Conservation (phyloP, 2,329 filamentous ascomycete genomes). For the Xylariaceae sp. region DNA sequence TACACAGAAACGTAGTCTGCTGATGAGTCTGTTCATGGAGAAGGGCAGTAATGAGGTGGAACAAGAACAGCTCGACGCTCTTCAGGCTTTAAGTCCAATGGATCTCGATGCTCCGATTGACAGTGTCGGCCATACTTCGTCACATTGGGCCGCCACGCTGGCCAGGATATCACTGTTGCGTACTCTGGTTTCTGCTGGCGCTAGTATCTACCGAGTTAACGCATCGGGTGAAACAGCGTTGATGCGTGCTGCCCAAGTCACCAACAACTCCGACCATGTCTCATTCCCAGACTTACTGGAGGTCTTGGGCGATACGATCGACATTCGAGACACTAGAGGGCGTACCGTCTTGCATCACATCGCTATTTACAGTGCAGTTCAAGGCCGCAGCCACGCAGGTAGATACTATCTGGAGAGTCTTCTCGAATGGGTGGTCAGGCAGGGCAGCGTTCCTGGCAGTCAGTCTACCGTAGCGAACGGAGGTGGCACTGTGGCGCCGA, state of each 20-base stretch:
- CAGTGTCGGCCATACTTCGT: constrained; percentile 78
- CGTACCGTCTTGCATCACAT: constrained; percentile 95
- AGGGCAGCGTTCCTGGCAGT: constrained; percentile 62
- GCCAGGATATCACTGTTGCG: constrained; percentile 79
- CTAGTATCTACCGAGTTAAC: constrained; percentile 84
- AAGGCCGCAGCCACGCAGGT: constrained; percentile 84
- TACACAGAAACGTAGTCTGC: constrained; percentile 74
- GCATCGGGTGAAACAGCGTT: constrained; percentile 85
- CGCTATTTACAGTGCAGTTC: constrained; percentile 90
- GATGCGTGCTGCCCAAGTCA: constrained; percentile 88
- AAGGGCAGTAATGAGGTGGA: constrained; percentile 62
- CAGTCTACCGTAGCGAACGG: constrained; percentile 36
- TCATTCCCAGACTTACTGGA: constrained; percentile 90
- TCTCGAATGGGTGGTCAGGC: constrained; percentile 88
- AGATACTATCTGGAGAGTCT: constrained; percentile 95
- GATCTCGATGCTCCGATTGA: constrained; percentile 94
- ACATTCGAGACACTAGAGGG: constrained; percentile 83
- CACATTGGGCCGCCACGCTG: constrained; percentile 95
- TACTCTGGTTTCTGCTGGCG: constrained; percentile 76
- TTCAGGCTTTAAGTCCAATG: constrained; percentile 68
- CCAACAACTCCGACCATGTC: constrained; percentile 87
- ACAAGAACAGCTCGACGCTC: constrained; percentile 67
- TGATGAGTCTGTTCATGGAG: constrained; percentile 81
- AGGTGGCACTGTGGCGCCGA: constrained; percentile 44
- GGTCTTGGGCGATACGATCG: constrained; percentile 82